Conservation (phyloP, 1,284 basidiomycete genomes). For the Pholiota adiposa region DNA sequence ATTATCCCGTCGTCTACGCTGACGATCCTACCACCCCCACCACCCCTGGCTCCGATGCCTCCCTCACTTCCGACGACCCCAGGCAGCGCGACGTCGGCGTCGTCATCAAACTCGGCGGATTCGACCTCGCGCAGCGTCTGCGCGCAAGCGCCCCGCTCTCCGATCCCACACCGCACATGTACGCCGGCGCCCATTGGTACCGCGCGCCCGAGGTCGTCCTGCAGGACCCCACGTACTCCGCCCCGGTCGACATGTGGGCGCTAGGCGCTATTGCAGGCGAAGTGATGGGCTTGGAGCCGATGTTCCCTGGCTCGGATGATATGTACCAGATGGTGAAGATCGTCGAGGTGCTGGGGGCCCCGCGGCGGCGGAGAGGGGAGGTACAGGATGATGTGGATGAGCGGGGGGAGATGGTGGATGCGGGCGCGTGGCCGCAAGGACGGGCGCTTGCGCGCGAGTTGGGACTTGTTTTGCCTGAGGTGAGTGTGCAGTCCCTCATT, state of each 20-base stretch:
- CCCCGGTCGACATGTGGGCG: conserved; percentile 98
- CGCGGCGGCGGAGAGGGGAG: neutral
- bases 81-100: conserved; percentile 91
- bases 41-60: too few species aligned
- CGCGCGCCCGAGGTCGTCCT: conserved; percentile 95
- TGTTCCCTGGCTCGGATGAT: conserved; percentile 91
- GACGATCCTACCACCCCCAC: too few species aligned
- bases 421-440: conserved; percentile 17
- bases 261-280: conserved; percentile 95
- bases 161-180: too few species aligned
- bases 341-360: conserved; percentile 87
- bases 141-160: conserved; percentile 63
- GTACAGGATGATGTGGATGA: conserved; percentile 6
- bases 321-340: conserved; percentile 90
- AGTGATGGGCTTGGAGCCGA: conserved; percentile 87
- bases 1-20: conserved; percentile 67
- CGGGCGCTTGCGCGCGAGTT: conserved; percentile 9
- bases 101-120: conserved; percentile 97
- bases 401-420: conserved; percentile 9
- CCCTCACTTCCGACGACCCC: too few species aligned
- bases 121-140: conserved; percentile 90
- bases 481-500: conserved; percentile 2
- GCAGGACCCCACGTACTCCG: conserved; percentile 85
- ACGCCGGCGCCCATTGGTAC: conserved; percentile 45
- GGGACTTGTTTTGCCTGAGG: conserved; percentile 17